A percentile compares a stretch with the other conserved stretches of the same genome.
phyloP scores from a whole-genome alignment of 108 stramenopile genomes.

The Ochromonas danica region DNA sequence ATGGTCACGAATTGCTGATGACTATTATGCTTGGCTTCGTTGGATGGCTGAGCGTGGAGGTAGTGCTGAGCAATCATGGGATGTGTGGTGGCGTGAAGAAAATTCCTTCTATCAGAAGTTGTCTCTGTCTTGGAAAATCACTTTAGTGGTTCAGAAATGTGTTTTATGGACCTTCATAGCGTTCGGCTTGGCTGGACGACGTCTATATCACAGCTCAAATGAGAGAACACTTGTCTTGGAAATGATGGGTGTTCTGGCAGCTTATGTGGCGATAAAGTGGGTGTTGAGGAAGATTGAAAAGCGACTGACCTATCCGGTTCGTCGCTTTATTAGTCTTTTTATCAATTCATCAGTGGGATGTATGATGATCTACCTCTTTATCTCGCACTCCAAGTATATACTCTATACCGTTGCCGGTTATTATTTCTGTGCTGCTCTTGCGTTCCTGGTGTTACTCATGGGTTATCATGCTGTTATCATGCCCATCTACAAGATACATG shows the following conservation, averaged over 20 bases:
- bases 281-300: conserved; percentile 63
- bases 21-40: conserved; percentile 73
- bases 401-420: conserved; percentile 81
- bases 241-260: conserved; percentile 59
- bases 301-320: conserved; percentile 69
- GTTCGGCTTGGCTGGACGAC: conserved; percentile 73
- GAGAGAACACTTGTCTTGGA: conserved; percentile 62
- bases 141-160: conserved; percentile 71
- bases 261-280: conserved; percentile 58
- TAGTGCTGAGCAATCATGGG: conserved; percentile 64
- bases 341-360: conserved; percentile 66
- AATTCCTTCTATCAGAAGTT: conserved; percentile 77
- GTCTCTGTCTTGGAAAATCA: conserved; percentile 68
- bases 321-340: conserved; percentile 72
- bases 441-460: conserved; percentile 69
- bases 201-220: conserved; percentile 10
- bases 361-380: conserved; percentile 64
- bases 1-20: conserved; percentile 76
- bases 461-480: conserved; percentile 74
- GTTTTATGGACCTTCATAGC: conserved; percentile 73
- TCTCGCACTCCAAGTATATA: conserved; percentile 76
- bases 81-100: conserved; percentile 92
- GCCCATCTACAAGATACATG: conserved; percentile 80
- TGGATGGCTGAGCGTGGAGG: conserved; percentile 70
- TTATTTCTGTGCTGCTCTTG: conserved; percentile 76